Base-by-base conservation (phyloP, 257 asterid species). In the Solanum pinnatisectum region DNA sequence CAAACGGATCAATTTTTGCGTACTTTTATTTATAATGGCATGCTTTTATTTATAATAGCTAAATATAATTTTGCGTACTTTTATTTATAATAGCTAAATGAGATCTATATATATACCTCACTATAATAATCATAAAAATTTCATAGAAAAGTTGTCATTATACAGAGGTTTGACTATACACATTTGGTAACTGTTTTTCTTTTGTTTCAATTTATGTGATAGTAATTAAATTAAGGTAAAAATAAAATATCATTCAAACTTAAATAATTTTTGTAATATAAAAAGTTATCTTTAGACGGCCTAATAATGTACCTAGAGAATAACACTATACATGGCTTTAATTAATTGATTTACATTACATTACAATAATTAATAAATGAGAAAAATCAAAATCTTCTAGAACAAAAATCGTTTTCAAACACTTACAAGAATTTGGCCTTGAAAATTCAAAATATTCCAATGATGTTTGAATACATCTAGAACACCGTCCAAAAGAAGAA, bases 1-100 rank as follows among this genome's bases (percentile, higher is more conserved):
- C 60, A 16, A 16, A 5, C 0, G 23, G 0, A 16, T 52, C 0
- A 0, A 52, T 5, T 49, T 49, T 49, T 49, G 1, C 0, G 0
- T 49, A 15, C 8, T 46, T 46, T 0, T 46, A 46, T 46, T 46
- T 46, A 46, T 46, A 46, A 46, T 46, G 11, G 0, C 4, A 11
- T 40, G 4, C 0, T 39, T 40, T 40, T 40, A 40, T 46, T 46
- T 46, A 46, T 46, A 46, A 46, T 46, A 40, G 12, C 10, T 40
- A 40, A 40, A 40, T 10, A 30, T 30, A 30, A 30, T 30, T 30
- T 30, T 1, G 30, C 30, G 1, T 30, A 30, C 9, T 37, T 37
- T 0, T 37, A 37, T 37, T 52, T 52, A 16, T 52, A 52, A 52
- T 16, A 16, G 23, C 4, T 56, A 56, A 56, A 56, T 18, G 10